A percentile compares a stretch with the other conserved stretches of the same genome.
Conservation (phyloP, 768 basidiomycete species). For the Collybia nuda region DNA sequence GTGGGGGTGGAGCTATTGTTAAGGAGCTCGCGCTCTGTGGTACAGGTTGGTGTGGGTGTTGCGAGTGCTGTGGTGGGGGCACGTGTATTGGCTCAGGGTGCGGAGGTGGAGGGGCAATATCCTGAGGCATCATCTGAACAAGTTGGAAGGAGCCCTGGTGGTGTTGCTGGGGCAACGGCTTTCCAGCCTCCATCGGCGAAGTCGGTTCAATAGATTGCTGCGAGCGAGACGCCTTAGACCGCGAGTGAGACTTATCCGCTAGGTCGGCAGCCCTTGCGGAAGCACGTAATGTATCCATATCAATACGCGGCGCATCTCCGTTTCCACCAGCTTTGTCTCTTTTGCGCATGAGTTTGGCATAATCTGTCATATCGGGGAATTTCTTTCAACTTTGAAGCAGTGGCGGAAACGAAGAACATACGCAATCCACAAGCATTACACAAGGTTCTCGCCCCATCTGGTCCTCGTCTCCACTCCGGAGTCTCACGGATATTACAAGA, state of each 20-base stretch:
- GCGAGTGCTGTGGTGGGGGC: conserved; percentile 14
- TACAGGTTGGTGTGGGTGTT: conserved; percentile 15
- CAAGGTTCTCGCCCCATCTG: conserved; percentile 79
- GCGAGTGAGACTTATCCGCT: conserved; percentile 30
- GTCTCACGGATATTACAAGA: conserved; percentile 87
- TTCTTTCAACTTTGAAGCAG: not conserved
- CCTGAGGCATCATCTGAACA: conserved; percentile 32
- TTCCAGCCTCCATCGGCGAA: conserved; percentile 29
- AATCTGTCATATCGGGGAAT: conserved; percentile 46
- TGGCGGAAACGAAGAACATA: conserved; percentile 36
- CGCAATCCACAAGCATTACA: conserved; percentile 87
- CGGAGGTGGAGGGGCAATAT: conserved; percentile 12
- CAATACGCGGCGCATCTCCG: conserved; percentile 58
- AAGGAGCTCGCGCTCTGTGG: conserved; percentile 12
- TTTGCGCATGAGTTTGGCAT: conserved; percentile 81
- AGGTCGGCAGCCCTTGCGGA: conserved; percentile 62
- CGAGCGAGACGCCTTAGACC: conserved; percentile 17
- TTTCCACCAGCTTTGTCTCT: conserved; percentile 65
- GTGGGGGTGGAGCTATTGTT: conserved; percentile 22
- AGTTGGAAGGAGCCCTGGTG: conserved; percentile 68
- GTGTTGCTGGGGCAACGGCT: conserved; percentile 30
- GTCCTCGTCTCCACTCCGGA: conserved; percentile 86
- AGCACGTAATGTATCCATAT: conserved; percentile 74
- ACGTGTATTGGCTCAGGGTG: conserved; percentile 18
- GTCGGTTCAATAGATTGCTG: conserved; percentile 26